A percentile compares a stretch with the other conserved stretches of the same genome.
Evolutionary conservation across 1,139 yeast species (phyloP).

Genomic region (Meyerozyma carpophila): DNA sequence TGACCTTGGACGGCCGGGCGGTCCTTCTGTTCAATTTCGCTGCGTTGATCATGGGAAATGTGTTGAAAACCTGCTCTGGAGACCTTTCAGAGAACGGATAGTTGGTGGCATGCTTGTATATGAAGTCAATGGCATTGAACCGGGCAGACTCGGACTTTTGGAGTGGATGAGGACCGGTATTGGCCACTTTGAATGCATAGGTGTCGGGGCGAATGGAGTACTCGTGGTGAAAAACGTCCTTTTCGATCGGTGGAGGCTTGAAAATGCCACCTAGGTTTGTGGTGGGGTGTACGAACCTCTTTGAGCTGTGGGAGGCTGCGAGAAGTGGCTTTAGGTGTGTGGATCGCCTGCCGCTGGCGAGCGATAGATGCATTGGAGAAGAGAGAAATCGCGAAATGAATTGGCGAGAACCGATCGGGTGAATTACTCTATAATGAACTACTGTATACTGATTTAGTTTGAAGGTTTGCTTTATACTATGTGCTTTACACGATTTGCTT

Average conservation of each 20-base stretch:
- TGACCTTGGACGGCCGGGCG: constrained; percentile 54
- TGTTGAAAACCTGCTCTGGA: constrained; percentile 38
- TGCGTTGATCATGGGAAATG: constrained; percentile 38
- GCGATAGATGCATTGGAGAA: not conserved
- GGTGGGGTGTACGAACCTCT: not conserved
- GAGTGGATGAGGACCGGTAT: constrained; percentile 22
- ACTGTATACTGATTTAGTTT: too few species aligned
- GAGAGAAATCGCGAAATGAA: not conserved
- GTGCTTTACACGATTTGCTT: too few species aligned
- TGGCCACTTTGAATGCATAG: constrained; percentile 39
- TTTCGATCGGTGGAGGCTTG: constrained; percentile 7
- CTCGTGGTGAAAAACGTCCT: constrained; percentile 33
- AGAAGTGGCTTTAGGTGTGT: not conserved
- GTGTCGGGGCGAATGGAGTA: constrained; percentile 46
- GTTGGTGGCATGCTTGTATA: constrained; percentile 39
- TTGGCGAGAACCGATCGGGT: too few species aligned
- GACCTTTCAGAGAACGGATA: constrained; percentile 36
- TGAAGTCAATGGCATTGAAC: constrained; percentile 31
- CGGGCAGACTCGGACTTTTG: constrained; percentile 15
- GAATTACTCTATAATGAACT: too few species aligned
- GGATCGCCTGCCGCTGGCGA: not conserved
- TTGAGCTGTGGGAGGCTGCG: not conserved
- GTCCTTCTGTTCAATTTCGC: constrained; percentile 40
- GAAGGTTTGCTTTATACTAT: too few species aligned
- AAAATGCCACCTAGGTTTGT: not conserved